Evolutionary conservation across 2,329 filamentous ascomycete genomes (phyloP).

Genomic region (Penicillium polonicum): DNA sequence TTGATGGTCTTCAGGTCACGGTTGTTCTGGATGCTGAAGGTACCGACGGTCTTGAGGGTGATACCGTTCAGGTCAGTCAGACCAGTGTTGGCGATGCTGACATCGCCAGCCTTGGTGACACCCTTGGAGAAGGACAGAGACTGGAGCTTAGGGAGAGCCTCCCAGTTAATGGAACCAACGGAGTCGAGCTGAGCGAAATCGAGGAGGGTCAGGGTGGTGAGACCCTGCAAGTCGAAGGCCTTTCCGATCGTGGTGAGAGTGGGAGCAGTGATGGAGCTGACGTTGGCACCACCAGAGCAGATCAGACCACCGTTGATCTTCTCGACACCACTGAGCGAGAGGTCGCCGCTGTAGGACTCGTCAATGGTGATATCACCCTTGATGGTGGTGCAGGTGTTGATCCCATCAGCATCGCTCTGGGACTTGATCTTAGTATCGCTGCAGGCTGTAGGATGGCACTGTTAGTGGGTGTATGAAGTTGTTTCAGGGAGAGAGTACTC

Average conservation of each 20-base stretch:
- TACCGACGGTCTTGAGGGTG: conserved; percentile 69
- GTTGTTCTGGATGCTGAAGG: conserved; percentile 90
- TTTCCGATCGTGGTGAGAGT: conserved; percentile 66
- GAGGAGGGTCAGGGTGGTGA: conserved; percentile 68
- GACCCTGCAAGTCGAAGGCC: conserved; percentile 65
- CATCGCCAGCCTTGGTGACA: conserved; percentile 65
- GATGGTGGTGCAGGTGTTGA: conserved; percentile 67
- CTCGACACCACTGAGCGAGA: conserved; percentile 63
- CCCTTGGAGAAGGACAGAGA: conserved; percentile 60
- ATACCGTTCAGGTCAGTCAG: conserved; percentile 77
- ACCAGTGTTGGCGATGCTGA: conserved; percentile 83
- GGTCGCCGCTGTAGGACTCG: conserved; percentile 53
- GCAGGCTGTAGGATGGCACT: background rate
- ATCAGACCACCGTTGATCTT: conserved; percentile 59
- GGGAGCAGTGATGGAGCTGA: conserved; percentile 63
- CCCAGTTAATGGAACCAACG: conserved; percentile 68
- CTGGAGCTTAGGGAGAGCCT: conserved; percentile 66
- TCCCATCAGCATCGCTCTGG: conserved; percentile 63
- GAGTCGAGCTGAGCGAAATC: conserved; percentile 63
- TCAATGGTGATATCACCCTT: conserved; percentile 67
- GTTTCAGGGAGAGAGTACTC: conserved; percentile 12
- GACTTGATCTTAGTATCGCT: conserved; percentile 49
- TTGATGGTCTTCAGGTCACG: conserved; percentile 70
- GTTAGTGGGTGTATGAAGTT: background rate
- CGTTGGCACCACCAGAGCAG: conserved; percentile 54